Evolutionary conservation across 768 basidiomycete genomes (phyloP), one percentile per base, ranked within the genome.

Genomic region (Chalciporus piperatus): DNA sequence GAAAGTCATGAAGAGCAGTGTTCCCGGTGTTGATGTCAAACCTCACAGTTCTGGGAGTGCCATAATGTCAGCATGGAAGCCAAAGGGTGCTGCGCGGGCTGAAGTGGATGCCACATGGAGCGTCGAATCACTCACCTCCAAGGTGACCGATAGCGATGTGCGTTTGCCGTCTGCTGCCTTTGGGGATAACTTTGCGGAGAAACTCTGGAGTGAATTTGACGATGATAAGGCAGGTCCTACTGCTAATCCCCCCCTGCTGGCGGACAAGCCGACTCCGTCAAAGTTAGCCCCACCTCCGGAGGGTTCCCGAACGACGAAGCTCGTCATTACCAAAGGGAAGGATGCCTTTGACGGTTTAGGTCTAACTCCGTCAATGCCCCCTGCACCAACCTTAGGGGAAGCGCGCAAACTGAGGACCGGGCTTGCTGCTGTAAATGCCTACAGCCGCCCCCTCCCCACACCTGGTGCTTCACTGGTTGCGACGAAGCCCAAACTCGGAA

Each of bases 341-440:
- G 90, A 92, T 62, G 91, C 90, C 5, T 92, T 92, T 55, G 87
- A 88, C 32, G 89, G 86, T 11, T 70, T 92, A 41, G 88, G 82
- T 8, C 63, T 87, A 19, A 66, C 70, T 51, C 61, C 69, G 25
- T 66, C 75, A n/a, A 59, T 69, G 23, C 74, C 72, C 45, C 73
- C 80, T 3, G 74, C 79, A 17, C 85, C 84, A 17, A 91, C 89
- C 2, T 73, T 92, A 5, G 89, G 82, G 11, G 89, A 91, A 62
- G 89, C 86, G 30, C 76, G 87, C 39, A 84, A 83, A 62, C 64
- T 85, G 49, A 76, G 86, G 45, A 89, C 87, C 12, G 87, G 88
- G 7, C 60, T 88, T 37, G 86, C 84, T 17, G 58, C 64, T n/a
- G 73, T 75, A 23, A 75, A 76, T 66, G 72, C 73, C 47, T 70